phyloP scores from a whole-genome alignment of 257 asterid species.

The Cordia subcordata region DNA sequence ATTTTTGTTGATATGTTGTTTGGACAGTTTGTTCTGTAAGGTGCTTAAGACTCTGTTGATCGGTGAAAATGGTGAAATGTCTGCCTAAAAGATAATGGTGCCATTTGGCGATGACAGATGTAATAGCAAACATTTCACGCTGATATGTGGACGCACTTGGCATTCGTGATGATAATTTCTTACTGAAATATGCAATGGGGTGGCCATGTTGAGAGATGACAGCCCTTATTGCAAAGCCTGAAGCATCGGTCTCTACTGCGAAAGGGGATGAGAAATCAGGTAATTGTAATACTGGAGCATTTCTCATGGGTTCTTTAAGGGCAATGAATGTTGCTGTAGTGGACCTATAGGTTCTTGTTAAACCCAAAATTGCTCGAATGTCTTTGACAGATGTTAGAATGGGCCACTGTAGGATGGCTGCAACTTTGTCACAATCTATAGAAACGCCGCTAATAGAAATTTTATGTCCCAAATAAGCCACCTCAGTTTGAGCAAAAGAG shows the following conservation, averaged over 20 bases:
- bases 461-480: not conserved
- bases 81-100: not conserved
- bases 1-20: not conserved
- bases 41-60: not conserved
- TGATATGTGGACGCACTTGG: not conserved
- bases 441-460: not conserved
- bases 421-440: not conserved
- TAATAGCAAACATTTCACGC: not conserved
- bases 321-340: too few relatives aligned
- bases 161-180: not conserved
- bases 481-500: not conserved
- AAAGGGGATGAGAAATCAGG: not conserved
- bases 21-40: not conserved
- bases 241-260: not conserved
- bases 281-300: not conserved
- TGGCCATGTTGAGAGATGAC: not conserved
- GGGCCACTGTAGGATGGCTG: not conserved
- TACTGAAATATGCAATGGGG: not conserved
- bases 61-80: not conserved
- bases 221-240: not conserved
- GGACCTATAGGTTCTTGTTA: not conserved
- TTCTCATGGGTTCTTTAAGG: not conserved
- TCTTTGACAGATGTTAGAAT: not conserved
- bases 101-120: not conserved
- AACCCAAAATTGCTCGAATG: not conserved